Evolutionary conservation across 164 flowering plant genomes (phyloP).

Genomic region (Vitis rupestris): DNA sequence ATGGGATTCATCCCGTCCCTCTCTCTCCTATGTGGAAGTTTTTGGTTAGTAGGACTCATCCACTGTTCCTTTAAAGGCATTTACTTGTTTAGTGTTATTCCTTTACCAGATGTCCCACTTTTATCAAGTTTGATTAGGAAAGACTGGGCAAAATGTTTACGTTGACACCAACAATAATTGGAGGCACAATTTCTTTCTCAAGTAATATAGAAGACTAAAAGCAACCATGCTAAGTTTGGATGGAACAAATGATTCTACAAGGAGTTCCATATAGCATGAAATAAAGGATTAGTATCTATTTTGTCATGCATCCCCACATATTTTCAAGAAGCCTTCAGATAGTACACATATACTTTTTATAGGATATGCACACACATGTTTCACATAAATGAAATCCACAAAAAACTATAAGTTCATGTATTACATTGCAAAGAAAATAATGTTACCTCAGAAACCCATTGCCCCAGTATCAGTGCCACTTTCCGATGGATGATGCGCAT

Average conservation of each 20-base stretch:
- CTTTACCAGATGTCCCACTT: too few species aligned
- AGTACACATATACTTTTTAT: background rate
- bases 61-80: too few species aligned
- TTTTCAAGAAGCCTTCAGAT: background rate
- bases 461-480: conserved; percentile 89
- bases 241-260: background rate
- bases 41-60: too few species aligned
- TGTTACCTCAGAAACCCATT: conserved; percentile 97
- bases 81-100: too few species aligned
- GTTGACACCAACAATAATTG: too few species aligned
- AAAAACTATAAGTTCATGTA: background rate
- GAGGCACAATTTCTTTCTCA: too few species aligned
- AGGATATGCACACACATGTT: background rate
- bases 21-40: too few species aligned
- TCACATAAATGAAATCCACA: background rate
- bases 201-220: background rate
- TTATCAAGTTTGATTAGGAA: too few species aligned
- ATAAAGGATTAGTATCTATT: background rate
- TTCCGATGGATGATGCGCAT: conserved; percentile 84
- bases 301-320: background rate
- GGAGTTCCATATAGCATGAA: background rate
- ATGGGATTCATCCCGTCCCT: too few species aligned
- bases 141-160: too few species aligned
- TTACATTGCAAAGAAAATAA: background rate
- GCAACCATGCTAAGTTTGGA: background rate